Evolutionary conservation across 495 filamentous ascomycete species (phyloP), one percentile per base, ranked within the genome.

Genomic region (Haplographium delicatum): DNA sequence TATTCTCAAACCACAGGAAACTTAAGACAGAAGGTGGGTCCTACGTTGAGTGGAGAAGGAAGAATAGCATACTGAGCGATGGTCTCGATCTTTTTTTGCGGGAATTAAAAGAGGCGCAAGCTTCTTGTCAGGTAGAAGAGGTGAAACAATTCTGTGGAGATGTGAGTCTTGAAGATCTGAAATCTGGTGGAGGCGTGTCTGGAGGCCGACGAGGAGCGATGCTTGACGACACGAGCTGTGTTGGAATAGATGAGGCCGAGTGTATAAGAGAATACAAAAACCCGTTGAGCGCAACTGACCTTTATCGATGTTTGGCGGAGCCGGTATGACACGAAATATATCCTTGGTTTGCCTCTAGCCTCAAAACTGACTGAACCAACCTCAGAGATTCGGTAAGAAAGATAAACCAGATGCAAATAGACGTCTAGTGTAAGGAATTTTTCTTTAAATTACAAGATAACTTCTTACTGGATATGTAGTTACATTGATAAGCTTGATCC

Each of bases 401-500:
- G 24, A 50, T 40, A 1, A 2, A 30, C 35, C 47, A 2, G 47
- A 50, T 40, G 34, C 47, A 22, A 19, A 39, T 15, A 50, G 47
- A 30, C 34, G 34, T 3, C 34, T 50, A 33, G 30, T 41, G 44
- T 47, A 47, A 47, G 42, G 11, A 30, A 28, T 47, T 5, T 19
- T 20, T 16, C 44, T 37, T 9, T 35, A 5, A 16, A 2, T 24
- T 11, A 35, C 7, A 5, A 37, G 9, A 24, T 2, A 16, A 19
- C 30, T 3, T 13, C 33, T 38, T n/a, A 38, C 4, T 6, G 13
- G 23, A 5, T 47, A 4, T n/a, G 5, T 23, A 47, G 44, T 27
- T 41, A 50, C 35, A 41, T 50, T 20, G 11, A 15, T 20, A 27
- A 31, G 22, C 16, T 50, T n/a, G 47, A 50, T 41, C 23, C 47